Base-by-base conservation (phyloP, 2,329 filamentous ascomycete species). In the Pestalotiopsis sp. region DNA sequence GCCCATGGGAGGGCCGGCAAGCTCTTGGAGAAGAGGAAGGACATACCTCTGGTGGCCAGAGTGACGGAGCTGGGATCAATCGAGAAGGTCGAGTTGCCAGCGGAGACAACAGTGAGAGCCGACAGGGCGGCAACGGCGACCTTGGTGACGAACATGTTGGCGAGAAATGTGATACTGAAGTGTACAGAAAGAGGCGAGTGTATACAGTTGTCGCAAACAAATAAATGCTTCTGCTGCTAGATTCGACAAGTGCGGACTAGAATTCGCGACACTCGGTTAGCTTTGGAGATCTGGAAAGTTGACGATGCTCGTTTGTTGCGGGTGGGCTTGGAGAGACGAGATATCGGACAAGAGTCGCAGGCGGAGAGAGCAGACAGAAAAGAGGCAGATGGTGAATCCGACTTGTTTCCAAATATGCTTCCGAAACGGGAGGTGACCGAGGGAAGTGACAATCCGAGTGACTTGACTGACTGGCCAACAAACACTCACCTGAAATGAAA, bases 61-160 rank as follows among this genome's bases (percentile, higher is more conserved):
- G 77, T 61, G 36, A 87, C 78, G 4, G 68, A 61, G 71, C 61
- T 73, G 36, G 82, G 77, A 73, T 85, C 73, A 70, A 88, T 82
- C 66, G 78, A 83, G 75, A 83, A 87, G 65, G 78, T 83, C 75
- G 83, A 87, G 78, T 83, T 84, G 67, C 79, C 74, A 60, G 78
- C 77, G 70, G 80, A 81, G 71, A 81, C 82, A 69, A 80, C 75
- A 68, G 80, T 76, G 71, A 82, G 72, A 70, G 81, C 79, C 72
- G 85, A 85, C 72, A 87, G 78, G 76, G 83, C 82, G 73, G 83
- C 73, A 72, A 83, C 69, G 69, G 81, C 76, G 70, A 80, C 70
- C 71, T 79, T 78, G 71, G 70, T 65, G 68, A 69, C 68, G 69
- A 78, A 73, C 77, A 79, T 79, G 13, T 41, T 65, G 45, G 27